Conservation (phyloP, 2,329 filamentous ascomycete species). For the Alternaria novae-zelandiae region DNA sequence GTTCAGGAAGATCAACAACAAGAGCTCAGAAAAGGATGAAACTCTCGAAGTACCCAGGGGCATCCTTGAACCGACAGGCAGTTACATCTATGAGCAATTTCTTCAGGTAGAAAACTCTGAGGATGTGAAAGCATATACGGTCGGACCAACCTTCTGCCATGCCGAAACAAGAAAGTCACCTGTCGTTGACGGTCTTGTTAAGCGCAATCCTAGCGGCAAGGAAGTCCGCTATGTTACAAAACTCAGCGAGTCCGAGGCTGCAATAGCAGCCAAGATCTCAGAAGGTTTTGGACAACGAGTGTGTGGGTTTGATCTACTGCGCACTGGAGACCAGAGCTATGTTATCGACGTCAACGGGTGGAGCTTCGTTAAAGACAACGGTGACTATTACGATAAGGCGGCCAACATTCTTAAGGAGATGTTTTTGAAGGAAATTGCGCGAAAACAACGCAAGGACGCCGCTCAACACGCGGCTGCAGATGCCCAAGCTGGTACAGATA, state of each 20-base stretch:
- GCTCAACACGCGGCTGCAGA: constrained; percentile 50
- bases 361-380: constrained; percentile 99
- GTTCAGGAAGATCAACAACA: constrained; percentile 98
- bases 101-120: constrained; percentile 96
- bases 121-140: constrained; percentile 98
- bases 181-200: constrained; percentile 93
- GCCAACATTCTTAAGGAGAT: constrained; percentile 85
- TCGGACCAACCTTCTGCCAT: constrained; percentile 90
- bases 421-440: constrained; percentile 80
- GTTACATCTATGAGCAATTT: constrained; percentile 97
- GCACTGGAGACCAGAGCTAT: constrained; percentile 87
- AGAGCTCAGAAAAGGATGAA: constrained; percentile 92
- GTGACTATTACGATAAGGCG: constrained; percentile 95
- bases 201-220: constrained; percentile 95
- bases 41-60: constrained; percentile 77
- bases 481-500: constrained; percentile 27
- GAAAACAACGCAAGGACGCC: constrained; percentile 57
- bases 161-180: constrained; percentile 97
- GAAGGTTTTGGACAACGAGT: constrained; percentile 92
- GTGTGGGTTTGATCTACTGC: constrained; percentile 92
- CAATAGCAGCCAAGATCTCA: constrained; percentile 88
- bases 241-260: constrained; percentile 78
- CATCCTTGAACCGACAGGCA: constrained; percentile 79
- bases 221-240: constrained; percentile 94
- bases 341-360: constrained; percentile 99